Evolutionary conservation across 2,329 filamentous ascomycete species (phyloP).

Genomic region (Aspergillus sp.): DNA sequence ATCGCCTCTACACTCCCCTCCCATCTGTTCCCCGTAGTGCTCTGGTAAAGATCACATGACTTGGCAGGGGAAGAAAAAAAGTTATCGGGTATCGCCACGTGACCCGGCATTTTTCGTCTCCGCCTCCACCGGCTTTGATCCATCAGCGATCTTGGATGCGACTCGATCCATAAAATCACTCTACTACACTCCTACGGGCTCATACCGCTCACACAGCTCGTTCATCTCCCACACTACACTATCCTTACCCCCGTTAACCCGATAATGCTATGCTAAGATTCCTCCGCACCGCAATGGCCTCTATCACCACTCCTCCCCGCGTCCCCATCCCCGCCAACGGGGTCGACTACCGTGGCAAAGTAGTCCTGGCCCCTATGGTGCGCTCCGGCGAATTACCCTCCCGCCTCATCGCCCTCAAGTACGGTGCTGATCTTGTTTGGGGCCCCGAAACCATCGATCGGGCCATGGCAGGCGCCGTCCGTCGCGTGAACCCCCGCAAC

Average conservation of each 20-base stretch:
- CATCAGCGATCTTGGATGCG: neutral
- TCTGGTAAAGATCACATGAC: conserved; percentile 6
- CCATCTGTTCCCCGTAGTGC: neutral
- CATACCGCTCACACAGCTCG: neutral
- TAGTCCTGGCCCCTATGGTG: conserved; percentile 97
- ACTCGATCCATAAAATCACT: neutral
- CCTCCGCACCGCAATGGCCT: conserved; percentile 59
- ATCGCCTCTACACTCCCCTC: too few species aligned
- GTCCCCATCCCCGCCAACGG: conserved; percentile 85
- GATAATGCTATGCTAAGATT: conserved; percentile 44
- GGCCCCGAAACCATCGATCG: conserved; percentile 94
- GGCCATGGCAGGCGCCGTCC: conserved; percentile 82
- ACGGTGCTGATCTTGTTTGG: conserved; percentile 97
- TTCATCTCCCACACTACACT: neutral
- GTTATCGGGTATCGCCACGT: conserved; percentile 29
- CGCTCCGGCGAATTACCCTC: conserved; percentile 94
- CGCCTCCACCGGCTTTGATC: conserved; percentile 5
- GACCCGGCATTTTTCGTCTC: conserved; percentile 17
- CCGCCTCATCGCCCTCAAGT: conserved; percentile 83
- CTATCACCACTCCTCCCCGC: conserved; percentile 60
- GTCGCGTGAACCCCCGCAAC: conserved; percentile 73
- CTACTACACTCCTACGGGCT: neutral
- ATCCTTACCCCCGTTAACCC: neutral
- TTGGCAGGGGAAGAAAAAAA: conserved; percentile 6
- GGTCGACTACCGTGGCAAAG: conserved; percentile 89